phyloP scores from a whole-genome alignment of 2,329 filamentous ascomycete genomes.

The Botryotinia convoluta region DNA sequence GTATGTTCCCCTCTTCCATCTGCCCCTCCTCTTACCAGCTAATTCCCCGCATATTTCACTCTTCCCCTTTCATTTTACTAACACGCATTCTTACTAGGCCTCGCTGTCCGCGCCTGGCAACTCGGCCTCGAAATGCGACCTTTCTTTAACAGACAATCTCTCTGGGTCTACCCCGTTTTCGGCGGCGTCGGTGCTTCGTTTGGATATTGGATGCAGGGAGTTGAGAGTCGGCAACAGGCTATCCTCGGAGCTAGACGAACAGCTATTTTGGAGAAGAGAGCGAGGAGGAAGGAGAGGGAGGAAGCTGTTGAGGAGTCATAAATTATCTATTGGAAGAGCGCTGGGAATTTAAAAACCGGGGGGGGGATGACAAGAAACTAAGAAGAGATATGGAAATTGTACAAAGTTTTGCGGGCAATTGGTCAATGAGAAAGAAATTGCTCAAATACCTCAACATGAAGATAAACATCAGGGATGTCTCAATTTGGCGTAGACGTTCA shows the following conservation, averaged over 20 bases:
- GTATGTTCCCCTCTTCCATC: slow-evolving; percentile 52
- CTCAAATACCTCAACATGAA: background rate
- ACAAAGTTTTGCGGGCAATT: slow-evolving; percentile 12
- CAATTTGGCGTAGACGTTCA: background rate
- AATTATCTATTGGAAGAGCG: background rate
- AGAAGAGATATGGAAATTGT: background rate
- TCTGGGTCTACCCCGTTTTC: slow-evolving; percentile 92
- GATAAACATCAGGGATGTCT: background rate
- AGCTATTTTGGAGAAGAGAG: slow-evolving; percentile 82
- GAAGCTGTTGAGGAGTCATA: slow-evolving; percentile 42
- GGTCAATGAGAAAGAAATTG: slow-evolving; percentile 3
- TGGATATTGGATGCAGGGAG: slow-evolving; percentile 93
- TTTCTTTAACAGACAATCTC: slow-evolving; percentile 77
- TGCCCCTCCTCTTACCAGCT: slow-evolving; percentile 16
- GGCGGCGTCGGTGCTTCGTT: slow-evolving; percentile 83
- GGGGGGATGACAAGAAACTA: background rate
- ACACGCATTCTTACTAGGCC: slow-evolving; percentile 56
- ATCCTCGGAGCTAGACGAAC: slow-evolving; percentile 77
- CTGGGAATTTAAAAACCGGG: background rate
- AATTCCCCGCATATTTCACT: slow-evolving; percentile 17
- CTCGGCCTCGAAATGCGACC: slow-evolving; percentile 98
- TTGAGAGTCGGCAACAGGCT: slow-evolving; percentile 77
- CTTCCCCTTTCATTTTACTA: background rate
- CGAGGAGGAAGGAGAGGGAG: slow-evolving; percentile 68
- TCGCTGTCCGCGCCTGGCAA: slow-evolving; percentile 92